Evolutionary conservation across 2,329 filamentous ascomycete species (phyloP).

Genomic region (Dothideomycetes sp.): DNA sequence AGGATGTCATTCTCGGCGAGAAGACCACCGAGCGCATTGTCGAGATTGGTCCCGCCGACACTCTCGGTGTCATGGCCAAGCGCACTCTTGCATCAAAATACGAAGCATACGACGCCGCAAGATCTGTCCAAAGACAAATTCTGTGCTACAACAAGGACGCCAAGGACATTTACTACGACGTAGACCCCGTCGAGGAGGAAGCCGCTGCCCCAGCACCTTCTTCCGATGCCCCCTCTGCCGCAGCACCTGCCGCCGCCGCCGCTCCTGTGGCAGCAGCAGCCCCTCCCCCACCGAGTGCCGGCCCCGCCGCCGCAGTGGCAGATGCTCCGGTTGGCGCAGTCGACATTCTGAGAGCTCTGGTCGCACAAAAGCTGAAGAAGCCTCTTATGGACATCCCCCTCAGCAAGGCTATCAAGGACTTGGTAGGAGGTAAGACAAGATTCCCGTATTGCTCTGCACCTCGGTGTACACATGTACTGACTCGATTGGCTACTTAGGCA

Average conservation of each 20-base stretch:
- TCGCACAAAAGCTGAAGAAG: constrained; percentile 98
- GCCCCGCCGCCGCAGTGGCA: constrained; percentile 76
- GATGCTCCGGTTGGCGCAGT: constrained; percentile 82
- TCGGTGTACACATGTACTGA: neutral
- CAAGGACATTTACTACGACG: constrained; percentile 99
- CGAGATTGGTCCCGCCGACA: constrained; percentile 94
- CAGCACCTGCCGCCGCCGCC: constrained; percentile 45
- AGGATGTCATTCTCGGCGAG: constrained; percentile 97
- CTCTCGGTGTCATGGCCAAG: constrained; percentile 94
- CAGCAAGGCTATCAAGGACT: constrained; percentile 95
- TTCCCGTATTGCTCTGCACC: neutral
- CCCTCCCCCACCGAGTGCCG: constrained; percentile 59
- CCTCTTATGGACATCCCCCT: constrained; percentile 76
- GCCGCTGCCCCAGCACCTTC: constrained; percentile 45
- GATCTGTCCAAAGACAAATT: constrained; percentile 92
- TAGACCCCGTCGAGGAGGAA: constrained; percentile 90
- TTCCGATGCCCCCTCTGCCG: constrained; percentile 33
- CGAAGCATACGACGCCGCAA: constrained; percentile 95
- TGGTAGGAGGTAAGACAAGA: constrained; percentile 73
- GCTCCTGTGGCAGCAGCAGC: constrained; percentile 45
- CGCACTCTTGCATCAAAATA: constrained; percentile 93
- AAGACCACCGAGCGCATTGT: constrained; percentile 95
- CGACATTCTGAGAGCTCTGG: constrained; percentile 78
- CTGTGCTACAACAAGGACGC: constrained; percentile 99
- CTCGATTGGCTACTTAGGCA: constrained; percentile 49